phyloP scores from a whole-genome alignment of 305 asterid genomes.

The Salvia sclarea region DNA sequence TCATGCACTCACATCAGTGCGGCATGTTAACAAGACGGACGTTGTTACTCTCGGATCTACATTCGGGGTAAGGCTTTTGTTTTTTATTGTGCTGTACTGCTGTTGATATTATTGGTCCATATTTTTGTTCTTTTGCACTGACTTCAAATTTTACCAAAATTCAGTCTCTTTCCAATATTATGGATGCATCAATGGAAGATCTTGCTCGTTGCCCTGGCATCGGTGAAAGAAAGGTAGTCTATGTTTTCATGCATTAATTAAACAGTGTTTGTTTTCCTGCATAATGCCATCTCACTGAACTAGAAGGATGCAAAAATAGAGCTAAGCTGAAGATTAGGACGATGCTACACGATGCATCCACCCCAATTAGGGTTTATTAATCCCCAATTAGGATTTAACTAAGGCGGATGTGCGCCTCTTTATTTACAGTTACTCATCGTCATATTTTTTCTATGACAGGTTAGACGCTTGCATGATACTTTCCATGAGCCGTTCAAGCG shows the following conservation, averaged over 20 bases:
- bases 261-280: constrained; percentile 1
- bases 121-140: constrained; percentile 20
- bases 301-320: not conserved
- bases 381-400: too few relatives aligned
- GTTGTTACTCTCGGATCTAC: constrained; percentile 96
- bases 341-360: not conserved
- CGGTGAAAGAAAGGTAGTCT: constrained; percentile 89
- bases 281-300: not conserved
- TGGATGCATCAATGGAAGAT: constrained; percentile 99
- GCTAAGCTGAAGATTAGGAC: not conserved
- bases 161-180: constrained; percentile 82
- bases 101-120: not conserved
- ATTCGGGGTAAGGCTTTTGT: constrained; percentile 71
- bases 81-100: not conserved
- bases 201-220: constrained; percentile 98
- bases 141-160: constrained; percentile 17
- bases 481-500: constrained; percentile 97
- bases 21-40: constrained; percentile 98
- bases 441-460: constrained; percentile 45
- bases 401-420: not conserved
- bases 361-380: too few relatives aligned
- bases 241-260: not conserved
- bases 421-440: constrained; percentile 1
- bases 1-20: constrained; percentile 78
- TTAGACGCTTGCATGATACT: constrained; percentile 74